phyloP scores from a whole-genome alignment of 1,139 yeast genomes.

The Hyphopichia fennica region DNA sequence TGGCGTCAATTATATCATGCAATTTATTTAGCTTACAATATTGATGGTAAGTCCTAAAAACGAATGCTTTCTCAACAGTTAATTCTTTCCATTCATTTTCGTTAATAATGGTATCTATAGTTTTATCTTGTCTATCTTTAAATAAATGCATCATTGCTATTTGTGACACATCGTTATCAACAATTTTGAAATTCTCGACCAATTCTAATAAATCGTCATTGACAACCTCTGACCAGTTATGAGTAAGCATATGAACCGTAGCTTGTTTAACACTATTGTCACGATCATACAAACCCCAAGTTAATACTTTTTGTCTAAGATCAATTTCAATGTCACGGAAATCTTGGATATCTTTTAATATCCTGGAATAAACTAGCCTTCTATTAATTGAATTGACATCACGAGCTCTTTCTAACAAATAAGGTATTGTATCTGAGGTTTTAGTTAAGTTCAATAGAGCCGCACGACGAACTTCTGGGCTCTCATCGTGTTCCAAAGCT shows the following conservation, averaged over 20 bases:
- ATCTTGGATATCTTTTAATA: constrained; percentile 68
- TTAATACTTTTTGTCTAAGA: constrained; percentile 65
- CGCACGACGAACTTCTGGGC: constrained; percentile 87
- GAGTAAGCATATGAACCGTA: constrained; percentile 67
- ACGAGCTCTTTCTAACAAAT: constrained; percentile 76
- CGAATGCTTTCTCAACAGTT: constrained; percentile 73
- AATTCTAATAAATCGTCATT: constrained; percentile 73
- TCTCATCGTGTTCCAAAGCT: constrained; percentile 73
- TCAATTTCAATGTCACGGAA: constrained; percentile 56
- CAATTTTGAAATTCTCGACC: constrained; percentile 68
- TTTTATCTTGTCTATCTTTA: constrained; percentile 59
- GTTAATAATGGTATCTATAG: constrained; percentile 57
- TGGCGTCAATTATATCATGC: constrained; percentile 62
- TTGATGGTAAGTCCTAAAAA: constrained; percentile 66
- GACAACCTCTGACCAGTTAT: constrained; percentile 69
- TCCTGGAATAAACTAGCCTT: constrained; percentile 67
- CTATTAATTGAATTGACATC: constrained; percentile 75
- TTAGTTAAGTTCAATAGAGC: constrained; percentile 71
- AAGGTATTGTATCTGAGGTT: constrained; percentile 53
- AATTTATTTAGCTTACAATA: constrained; percentile 58
- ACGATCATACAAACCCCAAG: constrained; percentile 88
- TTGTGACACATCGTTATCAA: constrained; percentile 64
- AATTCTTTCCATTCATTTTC: constrained; percentile 65
- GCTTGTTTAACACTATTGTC: constrained; percentile 73
- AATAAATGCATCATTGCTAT: constrained; percentile 66